A percentile compares a stretch with the other conserved stretches of the same genome.
These are phyloP conservation scores for Rhizophora apiculata DNA, from an alignment of 345 rosid species.

Conservation along the genomic window DNA sequence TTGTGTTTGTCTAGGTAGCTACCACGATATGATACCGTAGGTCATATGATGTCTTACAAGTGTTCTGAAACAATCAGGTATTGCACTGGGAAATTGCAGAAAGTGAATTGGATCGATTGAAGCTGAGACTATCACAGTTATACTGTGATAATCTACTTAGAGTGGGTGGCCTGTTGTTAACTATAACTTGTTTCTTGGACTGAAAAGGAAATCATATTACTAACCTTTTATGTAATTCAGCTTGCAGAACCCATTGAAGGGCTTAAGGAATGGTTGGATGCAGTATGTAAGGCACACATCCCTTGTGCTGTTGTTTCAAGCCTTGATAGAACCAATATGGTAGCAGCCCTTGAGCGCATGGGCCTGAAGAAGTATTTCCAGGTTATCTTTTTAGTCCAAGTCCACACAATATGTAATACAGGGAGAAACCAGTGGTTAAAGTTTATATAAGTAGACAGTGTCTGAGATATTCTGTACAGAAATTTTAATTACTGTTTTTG, in stretches of 20 bases:
- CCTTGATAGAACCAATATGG: conserved; percentile 77
- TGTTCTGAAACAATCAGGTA: conserved; percentile 47
- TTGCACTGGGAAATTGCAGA: conserved; percentile 61
- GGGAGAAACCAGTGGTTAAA: not conserved
- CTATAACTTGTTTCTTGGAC: conserved; percentile 8
- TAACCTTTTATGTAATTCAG: conserved; percentile 37
- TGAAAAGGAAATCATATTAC: conserved; percentile 1
- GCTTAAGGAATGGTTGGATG: conserved; percentile 84
- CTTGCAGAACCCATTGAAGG: conserved; percentile 69
- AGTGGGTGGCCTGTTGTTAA: conserved; percentile 39
- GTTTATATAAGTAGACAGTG: no score
- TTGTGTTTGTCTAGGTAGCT: no score
- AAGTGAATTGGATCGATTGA: conserved; percentile 56
- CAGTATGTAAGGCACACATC: conserved; percentile 66
- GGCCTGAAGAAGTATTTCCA: conserved; percentile 83
- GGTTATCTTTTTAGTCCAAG: conserved; percentile 33
- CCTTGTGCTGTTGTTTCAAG: conserved; percentile 97
- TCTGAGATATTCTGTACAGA: no score
- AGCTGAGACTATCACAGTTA: conserved; percentile 60
- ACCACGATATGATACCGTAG: no score
- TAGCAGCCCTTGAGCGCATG: conserved; percentile 62
- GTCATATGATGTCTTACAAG: not conserved
- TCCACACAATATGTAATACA: not conserved
- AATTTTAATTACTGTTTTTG: not conserved
- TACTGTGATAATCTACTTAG: conserved; percentile 58